Percentiles rank a stretch among this genome's conserved stretches.
phyloP scores from a whole-genome alignment of 768 basidiomycete genomes.

The Agaricus sinodeliciosus region DNA sequence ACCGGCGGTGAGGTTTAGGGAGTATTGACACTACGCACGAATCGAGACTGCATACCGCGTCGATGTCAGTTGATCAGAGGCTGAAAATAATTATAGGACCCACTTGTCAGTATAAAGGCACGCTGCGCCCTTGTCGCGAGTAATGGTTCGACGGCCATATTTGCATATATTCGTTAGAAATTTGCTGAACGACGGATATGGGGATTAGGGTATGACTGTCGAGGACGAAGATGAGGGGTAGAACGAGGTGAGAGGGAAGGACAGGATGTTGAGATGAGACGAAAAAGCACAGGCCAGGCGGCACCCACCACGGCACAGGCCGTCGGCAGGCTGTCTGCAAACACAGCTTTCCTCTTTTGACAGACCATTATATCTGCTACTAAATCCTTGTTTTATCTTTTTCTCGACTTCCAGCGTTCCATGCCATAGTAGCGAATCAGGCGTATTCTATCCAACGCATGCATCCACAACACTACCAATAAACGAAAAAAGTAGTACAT shows the following conservation, averaged over 20 bases:
- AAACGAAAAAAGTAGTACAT: too few species aligned
- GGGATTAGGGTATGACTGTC: neutral
- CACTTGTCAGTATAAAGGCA: slow-evolving; percentile 68
- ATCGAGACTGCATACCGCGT: slow-evolving; percentile 36
- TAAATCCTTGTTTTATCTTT: too few species aligned
- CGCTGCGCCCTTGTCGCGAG: slow-evolving; percentile 68
- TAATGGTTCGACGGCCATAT: slow-evolving; percentile 68
- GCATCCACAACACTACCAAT: too few species aligned
- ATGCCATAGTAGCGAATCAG: too few species aligned
- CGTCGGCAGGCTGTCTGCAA: too few species aligned
- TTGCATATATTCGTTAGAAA: slow-evolving; percentile 5
- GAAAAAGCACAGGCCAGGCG: neutral
- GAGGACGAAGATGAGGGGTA: neutral
- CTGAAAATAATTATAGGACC: slow-evolving; percentile 16
- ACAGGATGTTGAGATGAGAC: slow-evolving; percentile 8
- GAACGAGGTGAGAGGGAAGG: neutral
- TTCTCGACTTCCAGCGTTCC: too few species aligned
- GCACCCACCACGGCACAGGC: neutral
- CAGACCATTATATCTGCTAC: neutral
- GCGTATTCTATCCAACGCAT: too few species aligned
- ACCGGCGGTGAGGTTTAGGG: neutral
- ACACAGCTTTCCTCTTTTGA: slow-evolving; percentile 5
- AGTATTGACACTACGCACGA: slow-evolving; percentile 38
- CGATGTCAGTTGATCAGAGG: slow-evolving; percentile 2
- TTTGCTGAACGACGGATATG: too few species aligned